Conservation (phyloP, 2,329 filamentous ascomycete species). For the Penicillium hesseltinei region DNA sequence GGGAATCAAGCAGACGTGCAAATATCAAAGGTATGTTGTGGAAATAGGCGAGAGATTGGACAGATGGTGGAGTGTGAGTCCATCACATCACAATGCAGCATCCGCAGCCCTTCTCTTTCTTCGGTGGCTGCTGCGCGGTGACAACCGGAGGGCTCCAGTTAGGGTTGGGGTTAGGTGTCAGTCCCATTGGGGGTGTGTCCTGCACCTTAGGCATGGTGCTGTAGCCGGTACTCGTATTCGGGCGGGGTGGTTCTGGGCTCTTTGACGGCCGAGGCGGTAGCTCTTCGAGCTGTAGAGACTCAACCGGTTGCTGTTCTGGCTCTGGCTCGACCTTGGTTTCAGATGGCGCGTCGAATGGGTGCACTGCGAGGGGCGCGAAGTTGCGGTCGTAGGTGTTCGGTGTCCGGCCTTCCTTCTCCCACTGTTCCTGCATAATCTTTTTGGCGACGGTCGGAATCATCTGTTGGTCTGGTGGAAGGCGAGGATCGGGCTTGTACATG, state of each 20-base stretch:
- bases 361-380: slow-evolving; percentile 70
- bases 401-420: slow-evolving; percentile 87
- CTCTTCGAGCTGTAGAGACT: slow-evolving; percentile 13
- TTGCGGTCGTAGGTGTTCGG: slow-evolving; percentile 83
- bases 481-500: slow-evolving; percentile 93
- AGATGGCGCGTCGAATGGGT: slow-evolving; percentile 34
- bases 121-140: slow-evolving; percentile 53
- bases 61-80: slow-evolving; percentile 12
- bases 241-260: slow-evolving; percentile 33
- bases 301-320: slow-evolving; percentile 5
- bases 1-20: slow-evolving; percentile 13
- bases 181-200: slow-evolving; percentile 35
- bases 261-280: slow-evolving; percentile 28
- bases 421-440: slow-evolving; percentile 87
- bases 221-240: slow-evolving; percentile 49
- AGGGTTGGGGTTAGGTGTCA: slow-evolving; percentile 38
- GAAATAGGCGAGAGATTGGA: slow-evolving; percentile 14
- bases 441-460: slow-evolving; percentile 91
- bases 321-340: slow-evolving; percentile 17
- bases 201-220: slow-evolving; percentile 51
- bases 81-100: slow-evolving; percentile 74
- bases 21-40: slow-evolving; percentile 17
- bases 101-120: slow-evolving; percentile 56
- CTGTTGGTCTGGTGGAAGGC: slow-evolving; percentile 90
- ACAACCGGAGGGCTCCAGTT: slow-evolving; percentile 48